phyloP scores from a whole-genome alignment of 768 basidiomycete genomes.

The Fomitopsis serialis region DNA sequence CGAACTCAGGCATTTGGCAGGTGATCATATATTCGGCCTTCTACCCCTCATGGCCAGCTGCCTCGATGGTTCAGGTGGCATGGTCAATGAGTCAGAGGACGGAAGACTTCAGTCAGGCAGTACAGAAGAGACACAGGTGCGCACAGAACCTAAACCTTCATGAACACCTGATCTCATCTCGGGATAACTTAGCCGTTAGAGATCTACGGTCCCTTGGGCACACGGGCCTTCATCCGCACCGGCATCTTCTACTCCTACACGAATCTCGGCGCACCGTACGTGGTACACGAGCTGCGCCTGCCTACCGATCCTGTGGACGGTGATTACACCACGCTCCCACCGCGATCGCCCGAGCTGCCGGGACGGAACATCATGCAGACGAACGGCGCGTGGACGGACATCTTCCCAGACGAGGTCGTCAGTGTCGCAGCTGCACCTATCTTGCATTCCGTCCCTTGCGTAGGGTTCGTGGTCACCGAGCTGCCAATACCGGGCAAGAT shows the following conservation, averaged over 20 bases:
- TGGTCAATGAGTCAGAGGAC: slow-evolving; percentile 52
- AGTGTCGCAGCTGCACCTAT: slow-evolving; percentile 77
- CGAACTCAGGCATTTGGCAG: slow-evolving; percentile 30
- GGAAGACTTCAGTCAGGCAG: slow-evolving; percentile 31
- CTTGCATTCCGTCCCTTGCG: slow-evolving; percentile 71
- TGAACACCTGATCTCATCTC: not conserved
- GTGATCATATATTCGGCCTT: slow-evolving; percentile 79
- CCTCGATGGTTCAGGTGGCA: slow-evolving; percentile 72
- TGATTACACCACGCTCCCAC: slow-evolving; percentile 44
- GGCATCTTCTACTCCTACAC: slow-evolving; percentile 67
- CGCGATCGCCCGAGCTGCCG: slow-evolving; percentile 48
- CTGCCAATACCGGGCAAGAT: slow-evolving; percentile 73
- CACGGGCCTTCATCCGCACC: slow-evolving; percentile 72
- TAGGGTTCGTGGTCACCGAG: slow-evolving; percentile 75
- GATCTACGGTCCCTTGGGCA: slow-evolving; percentile 83
- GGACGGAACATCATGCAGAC: slow-evolving; percentile 61
- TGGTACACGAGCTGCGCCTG: slow-evolving; percentile 79
- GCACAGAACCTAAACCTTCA: not conserved
- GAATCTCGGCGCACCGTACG: slow-evolving; percentile 57
- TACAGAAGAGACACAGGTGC: slow-evolving; percentile 7
- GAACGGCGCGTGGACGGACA: slow-evolving; percentile 59
- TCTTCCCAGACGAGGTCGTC: slow-evolving; percentile 51
- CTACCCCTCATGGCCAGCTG: slow-evolving; percentile 62
- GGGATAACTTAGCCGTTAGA: slow-evolving; percentile 50
- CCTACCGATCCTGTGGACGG: slow-evolving; percentile 49